These are phyloP conservation scores for Plectosphaerella cucumerina DNA, from an alignment of 2,329 filamentous ascomycete genomes.

Conservation along the genomic window DNA sequence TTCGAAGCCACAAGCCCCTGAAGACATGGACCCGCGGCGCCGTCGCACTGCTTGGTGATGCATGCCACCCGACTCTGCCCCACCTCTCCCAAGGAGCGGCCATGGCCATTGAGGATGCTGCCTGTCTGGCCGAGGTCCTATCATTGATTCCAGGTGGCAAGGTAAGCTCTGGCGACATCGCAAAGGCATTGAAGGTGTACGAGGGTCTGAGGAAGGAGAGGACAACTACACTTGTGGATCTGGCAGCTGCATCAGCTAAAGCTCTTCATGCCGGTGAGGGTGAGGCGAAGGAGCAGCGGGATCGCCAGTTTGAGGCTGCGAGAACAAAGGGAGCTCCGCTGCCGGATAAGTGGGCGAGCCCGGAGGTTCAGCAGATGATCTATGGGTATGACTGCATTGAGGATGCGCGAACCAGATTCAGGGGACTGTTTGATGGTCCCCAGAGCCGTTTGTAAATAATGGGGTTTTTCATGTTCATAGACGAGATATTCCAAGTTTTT, in stretches of 20 bases:
- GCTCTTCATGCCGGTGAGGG: constrained; percentile 55
- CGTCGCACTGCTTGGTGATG: constrained; percentile 56
- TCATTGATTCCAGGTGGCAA: not conserved
- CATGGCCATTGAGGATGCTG: constrained; percentile 64
- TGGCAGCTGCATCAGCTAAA: constrained; percentile 48
- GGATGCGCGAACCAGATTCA: not conserved
- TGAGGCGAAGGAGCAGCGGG: constrained; percentile 53
- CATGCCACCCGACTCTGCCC: constrained; percentile 65
- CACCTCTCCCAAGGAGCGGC: constrained; percentile 64
- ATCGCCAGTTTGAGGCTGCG: constrained; percentile 50
- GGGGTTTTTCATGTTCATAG: no score
- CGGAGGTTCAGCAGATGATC: constrained; percentile 63
- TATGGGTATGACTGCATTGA: constrained; percentile 58
- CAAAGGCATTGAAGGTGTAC: not conserved
- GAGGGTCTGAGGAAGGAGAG: not conserved
- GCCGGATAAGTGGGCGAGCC: constrained; percentile 68
- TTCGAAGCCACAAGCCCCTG: constrained; percentile 58
- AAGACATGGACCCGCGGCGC: constrained; percentile 55
- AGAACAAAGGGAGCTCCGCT: constrained; percentile 41
- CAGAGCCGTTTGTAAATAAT: not conserved
- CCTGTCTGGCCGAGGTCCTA: constrained; percentile 13
- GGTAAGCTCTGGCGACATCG: not conserved
- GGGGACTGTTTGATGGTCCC: not conserved
- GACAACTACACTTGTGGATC: constrained; percentile 37
- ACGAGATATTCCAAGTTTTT: no score